These are phyloP conservation scores for Gossypium stocksii DNA, from an alignment of 345 rosid genomes.

Conservation along the genomic window DNA sequence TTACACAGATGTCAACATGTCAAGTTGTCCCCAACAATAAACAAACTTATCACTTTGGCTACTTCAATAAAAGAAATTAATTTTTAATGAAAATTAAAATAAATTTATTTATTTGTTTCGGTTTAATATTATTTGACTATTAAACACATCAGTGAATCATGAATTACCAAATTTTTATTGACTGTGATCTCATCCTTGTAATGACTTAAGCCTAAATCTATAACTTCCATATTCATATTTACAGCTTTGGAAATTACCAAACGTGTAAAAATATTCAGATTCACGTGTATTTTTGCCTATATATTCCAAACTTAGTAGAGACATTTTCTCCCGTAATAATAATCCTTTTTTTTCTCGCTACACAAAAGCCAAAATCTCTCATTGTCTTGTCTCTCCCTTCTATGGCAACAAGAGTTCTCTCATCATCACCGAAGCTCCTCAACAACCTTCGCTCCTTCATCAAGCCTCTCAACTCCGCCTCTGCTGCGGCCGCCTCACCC, in stretches of 20 bases:
- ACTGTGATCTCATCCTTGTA: too few species aligned
- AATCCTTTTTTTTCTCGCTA: neutral
- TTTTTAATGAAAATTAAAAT: neutral
- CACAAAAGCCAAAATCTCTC: neutral
- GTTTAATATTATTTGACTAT: too few species aligned
- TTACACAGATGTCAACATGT: too few species aligned
- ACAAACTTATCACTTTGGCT: too few species aligned
- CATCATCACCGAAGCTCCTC: constrained; percentile 6
- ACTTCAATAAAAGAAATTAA: too few species aligned
- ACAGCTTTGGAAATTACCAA: neutral
- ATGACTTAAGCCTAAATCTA: too few species aligned
- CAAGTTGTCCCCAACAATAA: too few species aligned
- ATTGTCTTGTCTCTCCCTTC: neutral
- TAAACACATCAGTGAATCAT: too few species aligned
- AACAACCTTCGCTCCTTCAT: neutral
- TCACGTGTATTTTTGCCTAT: constrained; percentile 1
- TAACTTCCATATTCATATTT: neutral
- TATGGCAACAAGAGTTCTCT: constrained; percentile 10
- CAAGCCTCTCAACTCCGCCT: constrained; percentile 5
- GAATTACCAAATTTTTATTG: too few species aligned
- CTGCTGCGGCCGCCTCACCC: neutral
- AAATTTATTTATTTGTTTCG: too few species aligned
- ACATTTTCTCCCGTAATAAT: neutral
- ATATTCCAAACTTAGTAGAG: neutral
- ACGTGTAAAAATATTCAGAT: neutral